Evolutionary conservation across 331 rosid genomes (phyloP), one percentile per base, ranked within the genome.

Genomic region (Cydonia oblonga): DNA sequence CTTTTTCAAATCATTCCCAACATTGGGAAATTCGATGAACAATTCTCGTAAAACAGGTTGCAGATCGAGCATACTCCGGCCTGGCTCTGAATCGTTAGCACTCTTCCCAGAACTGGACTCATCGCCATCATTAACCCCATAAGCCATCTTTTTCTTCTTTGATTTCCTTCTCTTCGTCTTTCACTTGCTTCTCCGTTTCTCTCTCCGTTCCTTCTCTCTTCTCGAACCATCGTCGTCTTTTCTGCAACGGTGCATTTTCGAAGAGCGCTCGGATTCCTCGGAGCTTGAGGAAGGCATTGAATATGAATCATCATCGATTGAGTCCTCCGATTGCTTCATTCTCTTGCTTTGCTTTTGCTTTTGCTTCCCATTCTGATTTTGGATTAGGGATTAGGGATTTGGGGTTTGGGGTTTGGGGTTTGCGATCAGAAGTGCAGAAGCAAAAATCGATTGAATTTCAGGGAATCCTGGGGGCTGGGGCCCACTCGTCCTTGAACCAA

Each of bases 1-100:
- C 96, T 82, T 89, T 56, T 78, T 84, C 79, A 92, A 83, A 71
- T 92, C 96, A 75, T 77, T 84, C 73, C 82, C 91, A 56, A 84
- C 92, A 52, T 81, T 83, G 61, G 97, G 97, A 42, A 93, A 93
- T 68, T 85, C 84, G 19, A 26, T 79, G 86, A 90, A 75, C 85
- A 93, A 74, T 33, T 84, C 83, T 9, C 66, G 78, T 28, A 90
- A 57, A 32, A 77, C 82, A 4, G 56, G 64, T 75, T 82, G 78
- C 32, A 96, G 93, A 9, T 84, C 75, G 78, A 75, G 70, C 79
- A 62, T 67, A 53, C 67, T 65, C 71, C 56, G 72, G 61, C 69
- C 80, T 49, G 61, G 73, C 73, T 73, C 81, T 19, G 78, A 84
- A 42, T 75, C 87, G 54, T 64, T 69, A 23, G 35, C 67, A 15